These are phyloP conservation scores for Agaricus blazei DNA, from an alignment of 768 basidiomycete genomes.

Conservation along the genomic window DNA sequence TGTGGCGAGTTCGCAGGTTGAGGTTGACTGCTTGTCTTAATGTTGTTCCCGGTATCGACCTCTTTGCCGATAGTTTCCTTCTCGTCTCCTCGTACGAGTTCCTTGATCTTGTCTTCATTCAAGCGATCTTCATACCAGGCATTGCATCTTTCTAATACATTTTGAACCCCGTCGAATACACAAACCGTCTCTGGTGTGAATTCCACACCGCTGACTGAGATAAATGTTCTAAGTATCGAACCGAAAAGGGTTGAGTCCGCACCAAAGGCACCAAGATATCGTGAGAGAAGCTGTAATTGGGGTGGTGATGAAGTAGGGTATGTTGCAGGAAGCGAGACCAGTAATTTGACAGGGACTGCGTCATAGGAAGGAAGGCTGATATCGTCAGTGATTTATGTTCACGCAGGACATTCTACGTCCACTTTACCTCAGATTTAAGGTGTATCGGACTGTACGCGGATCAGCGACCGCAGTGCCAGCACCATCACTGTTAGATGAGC, in stretches of 20 bases:
- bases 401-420: background rate
- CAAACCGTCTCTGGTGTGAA: conserved; percentile 72
- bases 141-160: conserved; percentile 58
- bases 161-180: conserved; percentile 85
- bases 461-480: conserved; percentile 13
- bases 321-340: conserved; percentile 51
- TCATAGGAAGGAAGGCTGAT: conserved; percentile 51
- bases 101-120: conserved; percentile 47
- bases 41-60: background rate
- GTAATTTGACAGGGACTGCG: conserved; percentile 43
- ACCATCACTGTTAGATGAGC: conserved; percentile 18
- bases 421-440: conserved; percentile 58
- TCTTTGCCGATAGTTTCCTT: conserved; percentile 16
- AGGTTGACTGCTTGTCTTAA: background rate
- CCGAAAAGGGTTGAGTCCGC: conserved; percentile 74
- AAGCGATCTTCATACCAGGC: conserved; percentile 71
- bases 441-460: conserved; percentile 51
- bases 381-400: conserved; percentile 18
- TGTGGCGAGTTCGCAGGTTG: conserved; percentile 12
- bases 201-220: conserved; percentile 72
- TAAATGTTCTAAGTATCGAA: conserved; percentile 71
- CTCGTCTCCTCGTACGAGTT: conserved; percentile 50
- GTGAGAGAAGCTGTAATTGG: conserved; percentile 79
- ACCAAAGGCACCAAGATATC: conserved; percentile 77
- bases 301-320: conserved; percentile 73